Base-by-base conservation (phyloP, 2,329 filamentous ascomycete species). In the Malbranchea cinnamomea region DNA sequence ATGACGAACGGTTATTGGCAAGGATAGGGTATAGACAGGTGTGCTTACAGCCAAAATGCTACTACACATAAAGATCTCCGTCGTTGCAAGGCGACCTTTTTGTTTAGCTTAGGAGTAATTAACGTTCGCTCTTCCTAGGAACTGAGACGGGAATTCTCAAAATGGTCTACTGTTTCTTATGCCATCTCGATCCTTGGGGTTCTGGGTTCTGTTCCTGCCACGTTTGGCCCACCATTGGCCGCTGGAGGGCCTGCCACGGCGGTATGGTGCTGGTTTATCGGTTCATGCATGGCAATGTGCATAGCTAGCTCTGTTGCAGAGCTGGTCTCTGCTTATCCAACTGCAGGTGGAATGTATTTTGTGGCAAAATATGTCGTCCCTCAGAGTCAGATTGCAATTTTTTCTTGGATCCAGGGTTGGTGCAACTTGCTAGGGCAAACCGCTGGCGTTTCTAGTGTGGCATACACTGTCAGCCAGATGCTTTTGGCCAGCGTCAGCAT, bases 281-380 rank as follows among this genome's bases (percentile, higher is more conserved):
- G 71, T 17, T 73, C 68, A 8, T 53, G 67, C 37, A 74, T 75
- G 69, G 69, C 71, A 19, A 67, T 71, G 47, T 69, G 67, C 38
- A 75, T 75, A 41, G 69, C 68, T 9, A 70, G 65, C 40, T 74
- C 69, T 34, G 71, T 76, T n/a, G 65, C 71, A 24, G 71, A 76
- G 49, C 50, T 76, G 30, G 70, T 75, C 16, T 75, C 71, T 5
- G 71, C 71, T 18, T 76, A 76, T 50, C 72, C 72, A 19, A 77
- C 72, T 2, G 71, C 71, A 2, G 71, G 71, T 12, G 72, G 72
- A 2, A 75, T 77, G 69, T 76, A 76, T 48, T 77, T 74, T 46
- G 70, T 74, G 19, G 73, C 69, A 6, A 75, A 75, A 42, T 65
- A 72, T 44, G 70, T 76, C 19, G 70, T 75, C 2, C 71, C 71